Evolutionary conservation across 768 basidiomycete species (phyloP), one percentile per base, ranked within the genome.

Genomic region (Kwoniella heveanensis): DNA sequence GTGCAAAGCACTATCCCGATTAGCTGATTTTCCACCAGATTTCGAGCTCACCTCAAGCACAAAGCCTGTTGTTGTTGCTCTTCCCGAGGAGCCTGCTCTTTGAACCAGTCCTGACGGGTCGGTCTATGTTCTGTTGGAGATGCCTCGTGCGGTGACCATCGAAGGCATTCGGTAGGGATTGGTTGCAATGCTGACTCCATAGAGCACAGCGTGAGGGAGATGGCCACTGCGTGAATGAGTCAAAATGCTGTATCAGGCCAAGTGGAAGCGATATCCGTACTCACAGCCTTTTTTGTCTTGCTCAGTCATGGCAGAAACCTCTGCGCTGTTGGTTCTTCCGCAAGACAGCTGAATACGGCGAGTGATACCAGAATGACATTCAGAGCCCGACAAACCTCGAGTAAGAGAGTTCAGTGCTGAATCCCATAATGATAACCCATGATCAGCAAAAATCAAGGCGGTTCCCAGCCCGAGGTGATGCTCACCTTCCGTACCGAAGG

Each of bases 201-300:
- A 6, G 77, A 73, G 49, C 77, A 78, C 2, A 78, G 56, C 0
- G 77, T 78, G 44, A 78, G 61, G 27, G 74, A 72, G 25, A 76
- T 78, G 1, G 73, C 75, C 22, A 76, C 77, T 78, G 60, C 32
- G 32, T 10, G 30, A 24, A 2, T 36, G 9, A 8, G 57, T 58
- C 26, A 59, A 62, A 13, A 32, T n/a, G n/a, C n/a, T n/a, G 32
- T 32, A 13, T 32, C 32, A 32, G 5, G 32, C 13, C 13, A 50
- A 25, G 24, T 48, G 19, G 59, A 30, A 29, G 9, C 3, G 2
- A 47, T 54, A 12, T 15, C 24, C 6, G 12, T 13, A 61, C 63
- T 57, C 47, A 69, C 69, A n/a, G 15, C 54, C 60, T 22, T 62
- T 57, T 26, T 64, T 69, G 10, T 66, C 59, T 9, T 17, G n/a